phyloP scores from a whole-genome alignment of 2,329 filamentous ascomycete species.

The Rachicladosporium sp. region DNA sequence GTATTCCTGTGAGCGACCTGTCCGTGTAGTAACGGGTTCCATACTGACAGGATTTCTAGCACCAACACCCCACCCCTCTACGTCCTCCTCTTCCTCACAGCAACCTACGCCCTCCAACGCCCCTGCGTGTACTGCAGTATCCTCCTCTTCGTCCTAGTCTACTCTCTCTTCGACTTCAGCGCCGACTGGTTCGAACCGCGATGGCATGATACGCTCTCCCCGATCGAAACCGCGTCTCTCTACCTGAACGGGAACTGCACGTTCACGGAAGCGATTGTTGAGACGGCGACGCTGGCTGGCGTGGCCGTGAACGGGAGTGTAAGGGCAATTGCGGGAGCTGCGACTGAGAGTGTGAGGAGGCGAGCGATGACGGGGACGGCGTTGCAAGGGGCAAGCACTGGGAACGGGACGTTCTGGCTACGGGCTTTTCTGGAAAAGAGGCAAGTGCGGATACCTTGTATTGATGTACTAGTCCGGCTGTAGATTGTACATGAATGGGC shows the following conservation, averaged over 20 bases:
- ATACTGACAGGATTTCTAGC: conserved; percentile 1
- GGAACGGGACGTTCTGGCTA: conserved; percentile 74
- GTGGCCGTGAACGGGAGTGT: conserved; percentile 56
- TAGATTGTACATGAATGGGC: too few relatives aligned
- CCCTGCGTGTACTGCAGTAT: conserved; percentile 97
- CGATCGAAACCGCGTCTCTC: conserved; percentile 24
- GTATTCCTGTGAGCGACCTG: conserved; percentile 37
- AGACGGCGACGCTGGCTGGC: conserved; percentile 45
- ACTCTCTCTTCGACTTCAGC: conserved; percentile 86
- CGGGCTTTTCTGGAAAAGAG: conserved; percentile 66
- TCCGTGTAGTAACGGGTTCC: too few relatives aligned
- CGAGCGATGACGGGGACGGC: conserved; percentile 25
- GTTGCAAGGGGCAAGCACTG: conserved; percentile 38
- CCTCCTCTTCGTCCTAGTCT: conserved; percentile 85
- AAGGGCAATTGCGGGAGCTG: conserved; percentile 51
- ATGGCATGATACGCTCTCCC: conserved; percentile 16
- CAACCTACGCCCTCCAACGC: conserved; percentile 91
- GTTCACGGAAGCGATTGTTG: conserved; percentile 42
- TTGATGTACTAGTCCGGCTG: conserved; percentile 63
- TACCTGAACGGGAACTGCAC: conserved; percentile 21
- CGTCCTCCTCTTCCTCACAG: conserved; percentile 51
- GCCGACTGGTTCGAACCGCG: conserved; percentile 91
- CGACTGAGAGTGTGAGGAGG: conserved; percentile 47
- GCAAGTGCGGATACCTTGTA: conserved; percentile 83
- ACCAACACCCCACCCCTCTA: conserved; percentile 36